Base-by-base conservation (phyloP, 2,329 filamentous ascomycete genomes). In the Arthroderma uncinatum region DNA sequence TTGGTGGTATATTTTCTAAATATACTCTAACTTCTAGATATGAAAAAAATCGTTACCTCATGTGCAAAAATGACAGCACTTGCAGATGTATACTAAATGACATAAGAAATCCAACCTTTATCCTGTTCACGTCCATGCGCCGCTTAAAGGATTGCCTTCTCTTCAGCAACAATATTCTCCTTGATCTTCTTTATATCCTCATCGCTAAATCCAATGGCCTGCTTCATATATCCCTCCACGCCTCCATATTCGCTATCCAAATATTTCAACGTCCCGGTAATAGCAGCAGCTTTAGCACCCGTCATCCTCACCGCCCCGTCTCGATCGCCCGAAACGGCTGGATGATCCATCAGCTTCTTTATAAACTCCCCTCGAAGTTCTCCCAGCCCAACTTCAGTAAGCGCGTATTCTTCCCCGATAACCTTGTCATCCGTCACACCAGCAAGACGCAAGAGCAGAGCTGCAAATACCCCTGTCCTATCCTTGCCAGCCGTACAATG, bases 401-500 rank as follows among this genome's bases (percentile, higher is more conserved):
- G 58, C 55, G 63, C 62, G 57, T 64, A 64, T 52, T 63, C 63
- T 33, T 53, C 19, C 10, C 60, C 60, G 54, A 83, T 84, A n/a
- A 87, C 77, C 2, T 71, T 67, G 34, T 79, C 73, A 61, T 82
- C 77, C 1, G 76, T 69, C 0, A 87, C 82, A 2, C 83, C 82
- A 7, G 82, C 82, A 28, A 89, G 74, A 25, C 79, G 72, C 39
- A 89, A 74, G 7, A 90, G 67, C 40, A 91, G 64, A 2, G 84
- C 86, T 53, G 82, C 80, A 47, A 89, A 71, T 3, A 90, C 78
- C 1, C 87, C 87, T 0, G 87, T 90, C 44, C 87, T 78, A 68
- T 91, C 87, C 70, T 91, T 91, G 10, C 87, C 87, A 0, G 84
- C 85, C 0, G 85, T 87, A 69, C 87, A 90, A 66, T 91, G 86